Evolutionary conservation across 176 grass and related monocot genomes (phyloP), one percentile per base, ranked within the genome.

Genomic region (Urochloa ruziziensis): DNA sequence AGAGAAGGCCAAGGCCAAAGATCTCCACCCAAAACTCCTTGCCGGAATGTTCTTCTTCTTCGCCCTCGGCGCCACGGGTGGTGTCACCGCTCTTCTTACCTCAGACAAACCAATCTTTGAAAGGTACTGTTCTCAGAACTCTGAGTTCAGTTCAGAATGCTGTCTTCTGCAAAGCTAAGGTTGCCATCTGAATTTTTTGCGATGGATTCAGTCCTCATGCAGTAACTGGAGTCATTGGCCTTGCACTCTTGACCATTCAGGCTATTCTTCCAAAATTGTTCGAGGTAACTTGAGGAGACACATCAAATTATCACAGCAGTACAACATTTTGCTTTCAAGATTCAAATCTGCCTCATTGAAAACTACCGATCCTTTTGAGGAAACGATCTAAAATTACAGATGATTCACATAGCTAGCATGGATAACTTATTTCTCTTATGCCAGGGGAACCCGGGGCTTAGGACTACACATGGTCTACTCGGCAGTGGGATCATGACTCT

Each of bases 21-120:
- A 92, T 75, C 93, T 98, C 47, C 96, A 95, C 73, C 93, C 93
- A 27, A 95, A 98, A 80, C 91, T 95, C 79, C 91, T 98, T 3
- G 89, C 81, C 23, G 93, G 96, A 85, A 95, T 98, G 93, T 98
- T 98, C 83, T 98, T 98, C 87, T 98, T 98, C 78, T 98, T 98
- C 36, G 89, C 93, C 25, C 80, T 91, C 19, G 96, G 96, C 0
- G 93, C 91, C 6, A 98, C 91, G 14, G 93, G 96, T 29, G 96
- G 96, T 21, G 33, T 95, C 79, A 98, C 91, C 34, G 91, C 91
- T 85, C 90, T 98, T 16, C 91, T 98, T 48, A 94, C 96, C 48
- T 94, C 93, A 48, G 74, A 88, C 15, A 95, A 92, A 89, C 87
- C 96, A n/a, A 94, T 94, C 77, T 90, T 98, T 53, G 96, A 98